These are phyloP conservation scores for Hymenoscyphus repandus DNA, from an alignment of 2,329 filamentous ascomycete genomes.

Conservation along the genomic window DNA sequence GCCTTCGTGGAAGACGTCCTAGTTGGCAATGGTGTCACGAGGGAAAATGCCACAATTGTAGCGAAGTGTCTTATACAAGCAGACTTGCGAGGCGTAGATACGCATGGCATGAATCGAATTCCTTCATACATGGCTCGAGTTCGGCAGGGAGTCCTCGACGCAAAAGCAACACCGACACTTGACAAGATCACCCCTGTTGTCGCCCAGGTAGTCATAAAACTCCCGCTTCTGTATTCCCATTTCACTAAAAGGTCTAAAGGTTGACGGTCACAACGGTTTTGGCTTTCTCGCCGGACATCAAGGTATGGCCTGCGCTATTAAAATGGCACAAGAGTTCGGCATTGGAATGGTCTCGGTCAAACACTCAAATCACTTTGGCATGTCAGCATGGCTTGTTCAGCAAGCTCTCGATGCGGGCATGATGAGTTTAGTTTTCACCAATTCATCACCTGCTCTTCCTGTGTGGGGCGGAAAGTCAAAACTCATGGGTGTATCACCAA, in stretches of 20 bases:
- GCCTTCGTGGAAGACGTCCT: slow-evolving; percentile 51
- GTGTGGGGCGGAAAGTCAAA: slow-evolving; percentile 31
- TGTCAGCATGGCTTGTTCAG: slow-evolving; percentile 76
- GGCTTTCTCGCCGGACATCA: slow-evolving; percentile 65
- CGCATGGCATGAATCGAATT: slow-evolving; percentile 72
- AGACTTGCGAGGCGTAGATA: slow-evolving; percentile 74
- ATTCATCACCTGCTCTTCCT: slow-evolving; percentile 30
- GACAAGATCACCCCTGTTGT: slow-evolving; percentile 64
- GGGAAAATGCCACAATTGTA: slow-evolving; percentile 54
- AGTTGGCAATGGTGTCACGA: slow-evolving; percentile 53
- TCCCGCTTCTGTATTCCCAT: too few species aligned
- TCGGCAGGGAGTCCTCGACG: slow-evolving; percentile 62
- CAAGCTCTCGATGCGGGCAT: slow-evolving; percentile 67
- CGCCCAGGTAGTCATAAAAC: slow-evolving; percentile 38
- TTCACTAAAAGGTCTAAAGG: too few species aligned
- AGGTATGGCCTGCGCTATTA: slow-evolving; percentile 63
- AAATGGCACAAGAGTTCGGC: slow-evolving; percentile 58
- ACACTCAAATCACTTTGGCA: slow-evolving; percentile 78
- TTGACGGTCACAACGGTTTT: slow-evolving; percentile 63
- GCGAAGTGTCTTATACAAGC: slow-evolving; percentile 67
- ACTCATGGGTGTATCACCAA: slow-evolving; percentile 30
- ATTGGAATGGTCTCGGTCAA: slow-evolving; percentile 73
- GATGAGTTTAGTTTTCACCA: slow-evolving; percentile 46
- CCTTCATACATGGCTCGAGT: slow-evolving; percentile 73
- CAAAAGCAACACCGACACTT: slow-evolving; percentile 52